Conservation (phyloP, 345 rosid species). For the Citrus reticulata region DNA sequence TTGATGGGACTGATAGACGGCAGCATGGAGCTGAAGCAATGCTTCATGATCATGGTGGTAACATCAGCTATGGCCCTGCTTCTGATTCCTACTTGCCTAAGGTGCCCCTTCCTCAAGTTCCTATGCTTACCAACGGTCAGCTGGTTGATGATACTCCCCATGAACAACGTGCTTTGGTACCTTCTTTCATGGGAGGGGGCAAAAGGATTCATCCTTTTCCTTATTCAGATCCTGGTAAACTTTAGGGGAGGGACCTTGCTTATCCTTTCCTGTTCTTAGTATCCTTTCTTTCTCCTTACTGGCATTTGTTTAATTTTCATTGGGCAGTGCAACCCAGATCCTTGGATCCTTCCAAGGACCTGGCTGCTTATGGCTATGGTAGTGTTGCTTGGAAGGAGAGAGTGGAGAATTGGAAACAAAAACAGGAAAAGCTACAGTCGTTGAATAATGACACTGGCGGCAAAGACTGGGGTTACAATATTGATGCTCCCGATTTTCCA, state of each 20-base stretch:
- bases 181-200: slow-evolving; percentile 30
- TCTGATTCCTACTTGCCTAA: slow-evolving; percentile 26
- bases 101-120: slow-evolving; percentile 20
- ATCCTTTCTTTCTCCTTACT: neutral
- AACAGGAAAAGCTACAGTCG: slow-evolving; percentile 29
- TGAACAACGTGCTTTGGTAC: slow-evolving; percentile 48
- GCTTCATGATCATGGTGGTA: slow-evolving; percentile 18
- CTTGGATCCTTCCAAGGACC: slow-evolving; percentile 49
- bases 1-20: slow-evolving; percentile 24
- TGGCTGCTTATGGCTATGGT: slow-evolving; percentile 55
- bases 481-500: slow-evolving; percentile 40
- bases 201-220: slow-evolving; percentile 34
- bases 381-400: slow-evolving; percentile 61
- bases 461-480: slow-evolving; percentile 32
- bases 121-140: slow-evolving; percentile 38
- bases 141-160: slow-evolving; percentile 39
- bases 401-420: slow-evolving; percentile 42
- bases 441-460: slow-evolving; percentile 25
- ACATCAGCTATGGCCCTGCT: slow-evolving; percentile 19
- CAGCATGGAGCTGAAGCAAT: slow-evolving; percentile 21
- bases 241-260: neutral
- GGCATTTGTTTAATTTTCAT: neutral
- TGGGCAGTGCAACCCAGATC: slow-evolving; percentile 40
- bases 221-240: slow-evolving; percentile 27
- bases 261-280: neutral